Evolutionary conservation across 2,329 filamentous ascomycete species (phyloP).

Genomic region (Hypoxylon sp.): DNA sequence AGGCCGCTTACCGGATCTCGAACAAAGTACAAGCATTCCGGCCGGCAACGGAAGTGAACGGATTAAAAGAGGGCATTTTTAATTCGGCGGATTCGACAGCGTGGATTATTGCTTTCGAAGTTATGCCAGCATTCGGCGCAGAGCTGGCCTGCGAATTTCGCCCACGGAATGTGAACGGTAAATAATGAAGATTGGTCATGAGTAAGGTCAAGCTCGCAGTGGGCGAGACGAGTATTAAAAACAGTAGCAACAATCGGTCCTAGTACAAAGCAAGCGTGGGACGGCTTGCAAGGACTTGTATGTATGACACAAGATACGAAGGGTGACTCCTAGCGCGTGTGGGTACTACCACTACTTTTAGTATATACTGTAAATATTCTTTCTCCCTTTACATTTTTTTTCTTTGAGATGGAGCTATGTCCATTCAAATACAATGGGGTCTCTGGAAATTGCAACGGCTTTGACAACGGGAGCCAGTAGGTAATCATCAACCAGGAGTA

Average conservation of each 20-base stretch:
- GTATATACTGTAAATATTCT: slow-evolving; percentile 27
- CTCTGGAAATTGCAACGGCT: slow-evolving; percentile 29
- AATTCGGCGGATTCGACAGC: slow-evolving; percentile 35
- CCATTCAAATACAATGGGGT: slow-evolving; percentile 38
- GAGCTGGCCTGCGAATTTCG: slow-evolving; percentile 34
- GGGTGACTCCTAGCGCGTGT: slow-evolving; percentile 27
- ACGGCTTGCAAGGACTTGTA: slow-evolving; percentile 40
- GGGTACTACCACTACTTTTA: slow-evolving; percentile 40
- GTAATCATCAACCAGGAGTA: slow-evolving; percentile 11
- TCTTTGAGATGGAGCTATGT: slow-evolving; percentile 30
- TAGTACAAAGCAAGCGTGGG: slow-evolving; percentile 38
- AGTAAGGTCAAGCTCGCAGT: slow-evolving; percentile 20
- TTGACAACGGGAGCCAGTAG: slow-evolving; percentile 31
- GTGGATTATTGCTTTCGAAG: slow-evolving; percentile 39
- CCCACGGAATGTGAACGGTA: slow-evolving; percentile 41
- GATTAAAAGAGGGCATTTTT: slow-evolving; percentile 71
- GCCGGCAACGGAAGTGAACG: slow-evolving; percentile 67
- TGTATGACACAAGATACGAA: slow-evolving; percentile 44
- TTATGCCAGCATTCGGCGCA: slow-evolving; percentile 33
- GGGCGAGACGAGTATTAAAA: slow-evolving; percentile 42
- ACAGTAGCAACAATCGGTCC: slow-evolving; percentile 13
- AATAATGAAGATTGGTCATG: slow-evolving; percentile 42
- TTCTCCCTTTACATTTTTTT: slow-evolving; percentile 29
- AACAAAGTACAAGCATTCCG: slow-evolving; percentile 69
- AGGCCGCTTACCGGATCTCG: slow-evolving; percentile 67